A percentile compares a stretch with the other conserved stretches of the same genome.
These are phyloP conservation scores for Zygotorulaspora chibaensis DNA, from an alignment of 805 yeast genomes.

Conservation along the genomic window DNA sequence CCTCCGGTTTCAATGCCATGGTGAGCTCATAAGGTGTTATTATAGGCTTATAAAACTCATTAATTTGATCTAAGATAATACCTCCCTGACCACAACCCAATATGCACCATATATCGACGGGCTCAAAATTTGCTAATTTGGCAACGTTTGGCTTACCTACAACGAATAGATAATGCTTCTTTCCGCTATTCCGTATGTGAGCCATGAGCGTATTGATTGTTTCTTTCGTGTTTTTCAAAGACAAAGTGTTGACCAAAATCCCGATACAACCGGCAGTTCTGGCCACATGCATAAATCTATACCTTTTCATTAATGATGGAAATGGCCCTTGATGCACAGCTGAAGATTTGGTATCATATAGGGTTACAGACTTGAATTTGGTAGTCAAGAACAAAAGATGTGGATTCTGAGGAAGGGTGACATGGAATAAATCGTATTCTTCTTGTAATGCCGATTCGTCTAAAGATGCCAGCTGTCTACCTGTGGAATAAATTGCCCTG, in stretches of 20 bases:
- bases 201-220: constrained; percentile 57
- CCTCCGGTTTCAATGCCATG: constrained; percentile 69
- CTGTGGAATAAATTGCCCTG: constrained; percentile 27
- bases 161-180: constrained; percentile 89
- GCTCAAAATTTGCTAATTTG: constrained; percentile 90
- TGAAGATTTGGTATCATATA: constrained; percentile 43
- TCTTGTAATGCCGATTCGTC: constrained; percentile 30
- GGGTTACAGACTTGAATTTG: constrained; percentile 50
- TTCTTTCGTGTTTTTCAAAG: constrained; percentile 67
- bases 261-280: constrained; percentile 92
- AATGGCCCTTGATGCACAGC: constrained; percentile 51
- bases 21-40: constrained; percentile 90
- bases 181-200: constrained; percentile 69
- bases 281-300: constrained; percentile 81
- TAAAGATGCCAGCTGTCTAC: constrained; percentile 25
- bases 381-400: constrained; percentile 72
- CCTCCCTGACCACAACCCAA: constrained; percentile 95
- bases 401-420: constrained; percentile 74
- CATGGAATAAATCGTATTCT: constrained; percentile 61
- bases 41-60: constrained; percentile 84
- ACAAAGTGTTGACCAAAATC: constrained; percentile 81
- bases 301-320: constrained; percentile 79
- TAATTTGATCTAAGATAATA: constrained; percentile 69
- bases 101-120: constrained; percentile 91
- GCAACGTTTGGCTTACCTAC: constrained; percentile 99